A percentile compares a stretch with the other conserved stretches of the same genome.
Conservation (phyloP, 805 yeast genomes). For the Phaffomyces thermotolerans region DNA sequence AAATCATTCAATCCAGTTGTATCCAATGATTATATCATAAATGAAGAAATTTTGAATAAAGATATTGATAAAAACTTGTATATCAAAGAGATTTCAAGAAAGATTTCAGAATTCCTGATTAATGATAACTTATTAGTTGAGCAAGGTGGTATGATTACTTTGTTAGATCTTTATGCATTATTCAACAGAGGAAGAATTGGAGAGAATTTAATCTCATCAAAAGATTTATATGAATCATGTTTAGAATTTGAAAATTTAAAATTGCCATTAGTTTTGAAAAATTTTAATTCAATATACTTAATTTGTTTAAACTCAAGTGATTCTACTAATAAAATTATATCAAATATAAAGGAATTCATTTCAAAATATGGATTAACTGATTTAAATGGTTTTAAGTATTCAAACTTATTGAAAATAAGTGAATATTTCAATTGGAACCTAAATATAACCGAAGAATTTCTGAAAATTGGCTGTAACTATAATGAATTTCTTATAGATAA, state of each 20-base stretch:
- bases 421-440: slow-evolving; percentile 55
- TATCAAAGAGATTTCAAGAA: slow-evolving; percentile 66
- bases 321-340: slow-evolving; percentile 24
- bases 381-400: slow-evolving; percentile 19
- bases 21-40: neutral
- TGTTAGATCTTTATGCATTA: slow-evolving; percentile 55
- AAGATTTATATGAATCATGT: slow-evolving; percentile 58
- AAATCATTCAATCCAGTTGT: slow-evolving; percentile 26
- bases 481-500: slow-evolving; percentile 63
- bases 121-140: slow-evolving; percentile 37
- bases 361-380: slow-evolving; percentile 17
- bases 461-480: slow-evolving; percentile 47
- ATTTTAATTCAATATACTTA: slow-evolving; percentile 30
- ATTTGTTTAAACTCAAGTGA: slow-evolving; percentile 33
- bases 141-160: slow-evolving; percentile 52
- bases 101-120: slow-evolving; percentile 63
- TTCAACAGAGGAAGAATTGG: slow-evolving; percentile 64
- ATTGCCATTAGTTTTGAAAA: slow-evolving; percentile 46
- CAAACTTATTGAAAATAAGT: slow-evolving; percentile 20
- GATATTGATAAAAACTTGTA: neutral
- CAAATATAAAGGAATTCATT: slow-evolving; percentile 14
- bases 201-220: slow-evolving; percentile 60
- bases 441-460: slow-evolving; percentile 56
- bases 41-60: neutral
- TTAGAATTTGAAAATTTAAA: slow-evolving; percentile 46